Percentiles rank a stretch among this genome's conserved stretches.
phyloP scores from a whole-genome alignment of 306 rosid genomes.

The Quillaja saponaria region DNA sequence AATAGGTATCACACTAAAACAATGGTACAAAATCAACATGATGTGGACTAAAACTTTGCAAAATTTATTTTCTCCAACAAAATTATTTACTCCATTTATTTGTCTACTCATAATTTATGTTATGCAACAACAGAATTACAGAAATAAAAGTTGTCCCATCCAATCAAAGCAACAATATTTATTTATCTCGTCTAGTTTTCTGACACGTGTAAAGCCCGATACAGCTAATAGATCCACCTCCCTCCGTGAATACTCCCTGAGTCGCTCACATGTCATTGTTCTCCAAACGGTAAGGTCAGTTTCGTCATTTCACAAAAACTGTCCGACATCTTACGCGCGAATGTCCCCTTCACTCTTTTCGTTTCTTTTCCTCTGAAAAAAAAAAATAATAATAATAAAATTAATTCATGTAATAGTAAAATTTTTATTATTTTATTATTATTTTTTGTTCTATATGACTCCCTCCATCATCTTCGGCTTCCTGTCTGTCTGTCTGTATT shows the following conservation, averaged over 20 bases:
- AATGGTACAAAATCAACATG: no score
- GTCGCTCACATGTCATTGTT: background rate
- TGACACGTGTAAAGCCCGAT: background rate
- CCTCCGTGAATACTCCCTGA: background rate
- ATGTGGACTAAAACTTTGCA: no score
- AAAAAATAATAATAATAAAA: background rate
- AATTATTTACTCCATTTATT: no score
- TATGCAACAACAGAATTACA: no score
- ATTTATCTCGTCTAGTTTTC: background rate
- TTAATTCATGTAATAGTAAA: background rate
- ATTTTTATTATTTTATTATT: slow-evolving; percentile 7
- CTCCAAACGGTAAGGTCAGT: slow-evolving; percentile 26
- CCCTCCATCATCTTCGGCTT: slow-evolving; percentile 51
- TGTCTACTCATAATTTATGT: no score
- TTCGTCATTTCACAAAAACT: slow-evolving; percentile 34
- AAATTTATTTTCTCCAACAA: no score
- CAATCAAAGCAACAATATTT: background rate
- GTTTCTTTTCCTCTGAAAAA: background rate
- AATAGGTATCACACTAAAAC: no score
- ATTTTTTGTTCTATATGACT: slow-evolving; percentile 16
- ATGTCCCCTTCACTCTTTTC: slow-evolving; percentile 39
- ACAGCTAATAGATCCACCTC: no score
- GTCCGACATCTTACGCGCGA: slow-evolving; percentile 80
- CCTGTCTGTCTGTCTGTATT: slow-evolving; percentile 40
- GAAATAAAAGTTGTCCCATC: background rate